These are phyloP conservation scores for Xylariales sp. DNA, from an alignment of 2,329 filamentous ascomycete species.

Conservation along the genomic window DNA sequence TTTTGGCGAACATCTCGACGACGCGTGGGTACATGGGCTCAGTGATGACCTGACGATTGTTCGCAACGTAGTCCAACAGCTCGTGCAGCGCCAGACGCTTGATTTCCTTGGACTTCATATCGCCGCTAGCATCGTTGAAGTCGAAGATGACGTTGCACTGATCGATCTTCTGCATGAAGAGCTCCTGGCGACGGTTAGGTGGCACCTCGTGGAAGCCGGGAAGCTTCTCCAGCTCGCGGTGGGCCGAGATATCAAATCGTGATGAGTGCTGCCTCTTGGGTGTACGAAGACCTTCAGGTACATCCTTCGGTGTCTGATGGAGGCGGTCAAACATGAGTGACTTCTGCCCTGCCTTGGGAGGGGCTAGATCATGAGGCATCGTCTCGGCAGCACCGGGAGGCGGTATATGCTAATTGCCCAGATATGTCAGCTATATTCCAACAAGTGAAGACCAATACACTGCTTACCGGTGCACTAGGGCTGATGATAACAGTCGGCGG, in stretches of 20 bases:
- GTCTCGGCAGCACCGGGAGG: slow-evolving; percentile 92
- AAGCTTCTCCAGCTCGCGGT: slow-evolving; percentile 93
- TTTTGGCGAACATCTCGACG: slow-evolving; percentile 99
- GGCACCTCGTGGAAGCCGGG: slow-evolving; percentile 97
- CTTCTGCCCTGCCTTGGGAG: slow-evolving; percentile 87
- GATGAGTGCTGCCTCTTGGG: slow-evolving; percentile 97
- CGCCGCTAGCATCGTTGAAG: slow-evolving; percentile 95
- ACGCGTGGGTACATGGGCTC: slow-evolving; percentile 98
- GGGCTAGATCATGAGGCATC: slow-evolving; percentile 95
- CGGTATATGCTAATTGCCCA: slow-evolving; percentile 70
- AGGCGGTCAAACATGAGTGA: slow-evolving; percentile 83
- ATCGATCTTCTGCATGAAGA: slow-evolving; percentile 99
- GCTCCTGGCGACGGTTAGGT: slow-evolving; percentile 86
- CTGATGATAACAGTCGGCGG: slow-evolving; percentile 92
- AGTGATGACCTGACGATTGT: slow-evolving; percentile 96
- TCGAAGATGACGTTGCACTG: slow-evolving; percentile 99
- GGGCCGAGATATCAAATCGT: slow-evolving; percentile 94
- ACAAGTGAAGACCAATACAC: slow-evolving; percentile 6
- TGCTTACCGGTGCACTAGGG: slow-evolving; percentile 80
- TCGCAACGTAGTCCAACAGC: slow-evolving; percentile 94
- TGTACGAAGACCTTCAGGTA: slow-evolving; percentile 89
- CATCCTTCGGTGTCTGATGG: slow-evolving; percentile 92
- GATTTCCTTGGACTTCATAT: slow-evolving; percentile 99
- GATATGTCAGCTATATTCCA: slow-evolving; percentile 14
- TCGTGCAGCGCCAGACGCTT: slow-evolving; percentile 95